These are phyloP conservation scores for Gracilaria domingensis DNA, from an alignment of 23 red algal species.

Conservation along the genomic window DNA sequence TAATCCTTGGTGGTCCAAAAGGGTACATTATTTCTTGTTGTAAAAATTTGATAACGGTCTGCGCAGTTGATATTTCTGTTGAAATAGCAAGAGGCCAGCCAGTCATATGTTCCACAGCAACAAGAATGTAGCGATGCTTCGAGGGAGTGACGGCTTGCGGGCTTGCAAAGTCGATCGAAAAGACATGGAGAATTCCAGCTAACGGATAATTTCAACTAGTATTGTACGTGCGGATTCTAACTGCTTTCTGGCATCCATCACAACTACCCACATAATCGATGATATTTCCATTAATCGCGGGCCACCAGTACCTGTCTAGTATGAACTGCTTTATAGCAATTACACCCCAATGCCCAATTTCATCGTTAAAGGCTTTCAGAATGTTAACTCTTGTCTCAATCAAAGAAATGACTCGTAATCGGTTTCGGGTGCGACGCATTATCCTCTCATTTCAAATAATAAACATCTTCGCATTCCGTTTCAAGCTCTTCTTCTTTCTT, in stretches of 20 bases:
- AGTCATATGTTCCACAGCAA: slow-evolving; percentile 16
- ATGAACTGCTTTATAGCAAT: slow-evolving; percentile 12
- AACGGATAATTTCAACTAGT: not conserved
- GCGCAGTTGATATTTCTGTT: not conserved
- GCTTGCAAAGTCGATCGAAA: slow-evolving; percentile 22
- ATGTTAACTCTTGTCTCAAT: not conserved
- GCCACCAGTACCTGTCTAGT: slow-evolving; percentile 14
- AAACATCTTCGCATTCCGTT: no score
- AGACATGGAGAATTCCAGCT: not conserved
- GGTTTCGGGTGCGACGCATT: no score
- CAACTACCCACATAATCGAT: slow-evolving; percentile 18
- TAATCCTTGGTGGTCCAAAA: no score
- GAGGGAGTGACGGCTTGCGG: not conserved
- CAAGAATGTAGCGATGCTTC: not conserved
- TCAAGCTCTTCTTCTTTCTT: no score
- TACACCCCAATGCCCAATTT: slow-evolving; percentile 28
- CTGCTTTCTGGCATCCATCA: not conserved
- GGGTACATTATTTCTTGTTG: no score
- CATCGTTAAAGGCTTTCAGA: slow-evolving; percentile 1
- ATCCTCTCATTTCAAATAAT: no score
- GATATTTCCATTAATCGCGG: not conserved
- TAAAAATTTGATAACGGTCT: no score
- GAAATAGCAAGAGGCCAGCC: not conserved
- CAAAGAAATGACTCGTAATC: no score
- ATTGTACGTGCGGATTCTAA: not conserved